These are phyloP conservation scores for Aspergillus thermomutatus DNA, from an alignment of 2,329 filamentous ascomycete genomes.

Conservation along the genomic window DNA sequence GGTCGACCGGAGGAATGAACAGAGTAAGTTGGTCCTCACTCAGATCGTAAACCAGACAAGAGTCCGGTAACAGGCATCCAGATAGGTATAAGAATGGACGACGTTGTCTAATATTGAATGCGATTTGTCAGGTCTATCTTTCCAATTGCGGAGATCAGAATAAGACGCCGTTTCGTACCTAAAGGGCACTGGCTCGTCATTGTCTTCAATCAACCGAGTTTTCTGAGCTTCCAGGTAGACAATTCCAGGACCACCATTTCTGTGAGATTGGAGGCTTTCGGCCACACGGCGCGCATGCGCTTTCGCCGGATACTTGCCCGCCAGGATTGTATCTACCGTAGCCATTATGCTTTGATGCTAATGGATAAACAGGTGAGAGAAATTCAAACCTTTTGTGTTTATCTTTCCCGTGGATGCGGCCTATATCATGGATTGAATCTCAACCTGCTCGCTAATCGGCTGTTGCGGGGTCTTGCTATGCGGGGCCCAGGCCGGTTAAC, in stretches of 20 bases:
- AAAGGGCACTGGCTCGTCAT: constrained; percentile 78
- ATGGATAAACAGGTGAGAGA: not conserved
- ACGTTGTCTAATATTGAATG: constrained; percentile 61
- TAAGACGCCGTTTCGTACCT: constrained; percentile 49
- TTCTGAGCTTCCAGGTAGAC: constrained; percentile 86
- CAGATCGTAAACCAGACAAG: constrained; percentile 77
- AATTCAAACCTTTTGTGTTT: not conserved
- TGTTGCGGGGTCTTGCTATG: constrained; percentile 10
- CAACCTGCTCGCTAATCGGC: not conserved
- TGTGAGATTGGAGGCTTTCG: constrained; percentile 64
- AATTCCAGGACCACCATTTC: constrained; percentile 66
- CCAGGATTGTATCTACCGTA: constrained; percentile 41
- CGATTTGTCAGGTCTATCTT: constrained; percentile 2
- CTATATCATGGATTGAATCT: not conserved
- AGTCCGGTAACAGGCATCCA: constrained; percentile 77
- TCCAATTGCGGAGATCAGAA: not conserved
- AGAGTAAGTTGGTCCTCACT: constrained; percentile 69
- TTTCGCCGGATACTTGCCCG: constrained; percentile 75
- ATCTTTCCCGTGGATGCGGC: not conserved
- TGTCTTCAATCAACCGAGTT: constrained; percentile 81
- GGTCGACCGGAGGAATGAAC: constrained; percentile 83
- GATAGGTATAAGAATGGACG: constrained; percentile 94
- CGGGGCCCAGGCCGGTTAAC: constrained; percentile 14
- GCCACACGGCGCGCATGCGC: constrained; percentile 80
- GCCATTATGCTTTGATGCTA: constrained; percentile 22